Conservation (phyloP, 2,329 filamentous ascomycete genomes). For the Fusarium sp. region DNA sequence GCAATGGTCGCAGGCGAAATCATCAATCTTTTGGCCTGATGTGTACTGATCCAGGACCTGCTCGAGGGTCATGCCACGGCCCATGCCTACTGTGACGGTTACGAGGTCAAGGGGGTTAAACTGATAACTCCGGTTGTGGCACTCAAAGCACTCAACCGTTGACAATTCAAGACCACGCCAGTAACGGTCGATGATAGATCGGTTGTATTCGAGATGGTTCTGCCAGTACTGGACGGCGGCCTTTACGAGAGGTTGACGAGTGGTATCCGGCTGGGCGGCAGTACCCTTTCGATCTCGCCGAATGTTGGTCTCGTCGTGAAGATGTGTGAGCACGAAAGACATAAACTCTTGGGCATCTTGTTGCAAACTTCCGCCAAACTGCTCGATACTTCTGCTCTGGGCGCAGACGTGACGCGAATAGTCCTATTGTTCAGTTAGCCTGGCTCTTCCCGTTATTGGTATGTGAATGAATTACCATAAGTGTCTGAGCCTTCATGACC, state of each 20-base stretch:
- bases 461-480: conserved; percentile 64
- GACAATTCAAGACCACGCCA: conserved; percentile 84
- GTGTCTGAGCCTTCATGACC: conserved; percentile 66
- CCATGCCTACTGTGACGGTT: conserved; percentile 56
- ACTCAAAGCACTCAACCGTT: conserved; percentile 75
- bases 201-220: conserved; percentile 75
- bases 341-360: conserved; percentile 95
- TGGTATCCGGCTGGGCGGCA: conserved; percentile 52
- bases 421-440: conserved; percentile 58
- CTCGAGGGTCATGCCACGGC: conserved; percentile 58
- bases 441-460: conserved; percentile 26
- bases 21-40: conserved; percentile 71
- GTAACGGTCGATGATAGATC: conserved; percentile 82
- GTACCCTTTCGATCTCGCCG: conserved; percentile 59
- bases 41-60: conserved; percentile 79
- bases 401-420: conserved; percentile 63
- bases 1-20: conserved; percentile 82
- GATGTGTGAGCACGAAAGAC: conserved; percentile 81
- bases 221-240: conserved; percentile 82
- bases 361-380: conserved; percentile 81
- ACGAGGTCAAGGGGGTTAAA: conserved; percentile 68
- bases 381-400: conserved; percentile 45
- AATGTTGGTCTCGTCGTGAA: conserved; percentile 87
- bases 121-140: conserved; percentile 63
- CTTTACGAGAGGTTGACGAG: conserved; percentile 56